Evolutionary conservation across 2,329 filamentous ascomycete species (phyloP).

Genomic region (Claviceps sp.): DNA sequence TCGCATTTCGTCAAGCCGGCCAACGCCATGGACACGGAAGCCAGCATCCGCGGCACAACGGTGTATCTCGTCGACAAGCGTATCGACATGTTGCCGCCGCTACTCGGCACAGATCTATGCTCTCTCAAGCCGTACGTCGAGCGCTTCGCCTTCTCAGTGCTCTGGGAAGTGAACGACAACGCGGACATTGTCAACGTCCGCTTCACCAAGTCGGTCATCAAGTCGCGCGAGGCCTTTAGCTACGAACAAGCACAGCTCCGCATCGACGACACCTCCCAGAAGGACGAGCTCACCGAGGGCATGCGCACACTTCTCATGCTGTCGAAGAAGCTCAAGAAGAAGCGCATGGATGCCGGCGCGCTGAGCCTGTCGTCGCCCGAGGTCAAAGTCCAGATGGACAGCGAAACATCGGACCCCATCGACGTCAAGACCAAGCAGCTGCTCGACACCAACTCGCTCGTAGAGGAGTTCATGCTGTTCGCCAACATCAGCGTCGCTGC

Average conservation of each 20-base stretch:
- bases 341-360: conserved; percentile 91
- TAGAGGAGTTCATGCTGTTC: conserved; percentile 98
- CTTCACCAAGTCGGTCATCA: conserved; percentile 97
- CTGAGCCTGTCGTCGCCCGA: conserved; percentile 95
- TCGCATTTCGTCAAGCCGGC: conserved; percentile 96
- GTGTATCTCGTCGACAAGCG: conserved; percentile 98
- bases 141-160: conserved; percentile 70
- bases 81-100: conserved; percentile 97
- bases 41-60: conserved; percentile 84
- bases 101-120: conserved; percentile 90
- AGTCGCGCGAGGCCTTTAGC: conserved; percentile 90
- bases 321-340: conserved; percentile 85
- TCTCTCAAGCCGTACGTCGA: conserved; percentile 98
- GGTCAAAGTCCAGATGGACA: conserved; percentile 89
- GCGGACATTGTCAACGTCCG: conserved; percentile 74
- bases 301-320: conserved; percentile 80
- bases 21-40: conserved; percentile 94
- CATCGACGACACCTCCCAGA: conserved; percentile 78
- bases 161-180: conserved; percentile 78
- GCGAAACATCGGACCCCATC: conserved; percentile 87
- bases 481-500: conserved; percentile 90
- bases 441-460: conserved; percentile 90
- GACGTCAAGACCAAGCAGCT: conserved; percentile 93
- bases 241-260: conserved; percentile 92
- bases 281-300: conserved; percentile 77